phyloP scores from a whole-genome alignment of 257 asterid genomes.

The Capsicum baccatum region DNA sequence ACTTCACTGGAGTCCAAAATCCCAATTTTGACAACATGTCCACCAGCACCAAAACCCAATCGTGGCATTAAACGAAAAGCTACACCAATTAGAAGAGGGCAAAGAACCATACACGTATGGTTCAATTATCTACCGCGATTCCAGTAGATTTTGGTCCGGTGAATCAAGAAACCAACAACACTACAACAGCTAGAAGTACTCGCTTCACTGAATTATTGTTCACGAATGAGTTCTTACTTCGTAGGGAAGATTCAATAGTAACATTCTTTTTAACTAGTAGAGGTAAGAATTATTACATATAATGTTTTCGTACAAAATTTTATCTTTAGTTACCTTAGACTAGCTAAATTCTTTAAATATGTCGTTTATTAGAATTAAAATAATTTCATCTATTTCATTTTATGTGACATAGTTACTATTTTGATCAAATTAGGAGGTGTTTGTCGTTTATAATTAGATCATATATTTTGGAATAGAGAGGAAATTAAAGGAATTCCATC shows the following conservation, averaged over 20 bases:
- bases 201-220: no score
- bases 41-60: constrained; percentile 32
- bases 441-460: background rate
- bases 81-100: constrained; percentile 13
- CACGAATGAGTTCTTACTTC: no score
- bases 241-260: background rate
- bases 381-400: no score
- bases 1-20: constrained; percentile 34
- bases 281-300: background rate
- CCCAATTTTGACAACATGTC: constrained; percentile 30
- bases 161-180: background rate
- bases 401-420: no score
- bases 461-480: background rate
- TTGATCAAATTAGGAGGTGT: no score
- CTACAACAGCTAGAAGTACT: background rate
- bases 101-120: constrained; percentile 10
- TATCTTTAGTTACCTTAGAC: background rate
- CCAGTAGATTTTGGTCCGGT: background rate
- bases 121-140: background rate
- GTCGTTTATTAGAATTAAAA: background rate
- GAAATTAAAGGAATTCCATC: background rate
- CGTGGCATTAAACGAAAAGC: constrained; percentile 13
- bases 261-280: background rate
- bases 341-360: background rate
- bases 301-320: background rate